Base-by-base conservation (phyloP, 1,284 basidiomycete species). In the Marasmius sp. region DNA sequence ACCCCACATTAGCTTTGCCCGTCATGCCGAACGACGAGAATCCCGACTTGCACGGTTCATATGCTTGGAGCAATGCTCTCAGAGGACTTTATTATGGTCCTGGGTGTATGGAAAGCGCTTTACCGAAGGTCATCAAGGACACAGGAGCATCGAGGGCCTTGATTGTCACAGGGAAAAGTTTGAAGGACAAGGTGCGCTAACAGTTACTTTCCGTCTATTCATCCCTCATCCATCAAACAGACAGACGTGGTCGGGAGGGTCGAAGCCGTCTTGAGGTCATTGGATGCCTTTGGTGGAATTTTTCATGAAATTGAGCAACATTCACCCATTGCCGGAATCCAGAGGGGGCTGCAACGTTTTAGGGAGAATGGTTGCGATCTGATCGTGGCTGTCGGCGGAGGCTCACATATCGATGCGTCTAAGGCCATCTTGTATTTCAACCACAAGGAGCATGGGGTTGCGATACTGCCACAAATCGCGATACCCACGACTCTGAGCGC, bases 401-500 rank as follows among this genome's bases (percentile, higher is more conserved):
- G 92, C 39, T 92, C 89, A 1, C 91, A 91, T 14, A 80, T 93
- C 61, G 92, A 93, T 60, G 90, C 89, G 3, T 78, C 88, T 34
- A 92, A 93, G 70, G 85, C 85, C 0, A 88, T 92, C 43, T 72
- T 88, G 12, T 87, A 86, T 71, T 80, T 81, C 61, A 74, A 85
- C 41, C 85, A 87, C 64, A 74, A 88, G 66, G 82, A 86, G 64
- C 74, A 66, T 3, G 85, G 84, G 16, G 82, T 81, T 1, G 70
- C 70, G 61, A 79, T 67, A 68, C 78, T 75, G 59, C 80, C 68
- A 39, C 84, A 88, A 66, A 87, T 94, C 61, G 89, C 91, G 5
- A 86, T 94, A 57, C 92, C 92, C 0, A 94, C 92, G 1, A 93
- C 92, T 6, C 75, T 94, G 38, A 91, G 88, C 65, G 91, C 91